Base-by-base conservation (phyloP, 805 yeast genomes). In the Yarrowia divulgata region DNA sequence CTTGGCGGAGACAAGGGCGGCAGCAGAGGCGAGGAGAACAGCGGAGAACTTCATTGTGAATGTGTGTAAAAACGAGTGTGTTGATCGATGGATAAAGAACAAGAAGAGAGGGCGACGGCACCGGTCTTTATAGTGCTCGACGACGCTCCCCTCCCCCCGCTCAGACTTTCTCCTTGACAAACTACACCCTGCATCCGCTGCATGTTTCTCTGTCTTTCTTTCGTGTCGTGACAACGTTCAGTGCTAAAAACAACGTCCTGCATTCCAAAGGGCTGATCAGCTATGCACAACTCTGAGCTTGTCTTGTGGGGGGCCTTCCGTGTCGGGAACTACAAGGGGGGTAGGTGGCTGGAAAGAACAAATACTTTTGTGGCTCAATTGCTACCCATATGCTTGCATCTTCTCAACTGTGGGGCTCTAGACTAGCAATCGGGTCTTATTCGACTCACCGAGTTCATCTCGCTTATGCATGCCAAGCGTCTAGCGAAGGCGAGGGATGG, bases 11-110 rank as follows among this genome's bases (percentile, higher is more conserved):
- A 37, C 67, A 45, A 46, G 50, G 14, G 54, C 50, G 48, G 39
- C 37, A 29, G 54, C 67, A 13, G 54, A 45, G 54, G 67, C 67
- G 67, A 60, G 67, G 54, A 46, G 46, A 19, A 64, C 58, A 5
- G 58, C 46, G 40, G 68, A 64, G 57, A 64, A 48, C 57, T 49
- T 37, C 68, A 49, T 43, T 46, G 54, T 45, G 1, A 14, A 34
- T 32, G 42, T 43, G 29, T 57, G 29, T 23, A 23, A 23, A 45
- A 46, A 60, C 50, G 54, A 60, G 54, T 43, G 54, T 34, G 42
- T 18, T 60, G 54, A 60, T 45, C 54, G 7, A 37, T 5, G 54
- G 50, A 32, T 42, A 14, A 32, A 35, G 35, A 45, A 12, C 50
- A 12, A 60, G 35, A 45, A 14, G 6, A 13, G 16, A 2, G 8